Evolutionary conservation across 495 filamentous ascomycete species (phyloP).

Genomic region (Aspergillus indologenus): DNA sequence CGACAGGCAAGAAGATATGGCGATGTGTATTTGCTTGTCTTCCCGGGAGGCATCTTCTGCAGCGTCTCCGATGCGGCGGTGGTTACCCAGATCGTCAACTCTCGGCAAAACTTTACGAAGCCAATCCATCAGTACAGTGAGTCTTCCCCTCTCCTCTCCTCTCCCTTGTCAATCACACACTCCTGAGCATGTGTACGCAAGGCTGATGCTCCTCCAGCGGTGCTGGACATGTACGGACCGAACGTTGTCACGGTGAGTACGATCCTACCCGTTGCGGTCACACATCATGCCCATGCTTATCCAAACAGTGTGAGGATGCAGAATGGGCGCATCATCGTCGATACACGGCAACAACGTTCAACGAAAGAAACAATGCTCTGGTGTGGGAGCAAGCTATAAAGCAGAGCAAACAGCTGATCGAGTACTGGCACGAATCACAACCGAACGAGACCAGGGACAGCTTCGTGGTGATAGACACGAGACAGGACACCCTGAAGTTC

Average conservation of each 20-base stretch:
- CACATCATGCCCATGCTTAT: neutral
- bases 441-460: neutral
- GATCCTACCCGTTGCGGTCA: neutral
- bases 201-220: conserved; percentile 17
- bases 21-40: conserved; percentile 40
- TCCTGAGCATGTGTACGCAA: neutral
- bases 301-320: conserved; percentile 29
- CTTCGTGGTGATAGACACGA: conserved; percentile 10
- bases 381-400: conserved; percentile 42
- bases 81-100: conserved; percentile 32
- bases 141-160: neutral
- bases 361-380: conserved; percentile 44
- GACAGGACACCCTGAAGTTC: conserved; percentile 40
- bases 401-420: conserved; percentile 29
- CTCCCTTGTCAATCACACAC: neutral
- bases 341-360: conserved; percentile 39
- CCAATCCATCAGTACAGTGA: conserved; percentile 33
- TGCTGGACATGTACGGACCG: conserved; percentile 45
- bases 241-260: conserved; percentile 41
- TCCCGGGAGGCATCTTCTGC: conserved; percentile 38
- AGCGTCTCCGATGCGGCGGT: conserved; percentile 40
- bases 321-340: conserved; percentile 50
- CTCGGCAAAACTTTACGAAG: conserved; percentile 42
- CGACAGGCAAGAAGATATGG: conserved; percentile 40
- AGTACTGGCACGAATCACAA: conserved; percentile 31